Evolutionary conservation across 192 early-diverging fungal species (phyloP).

Genomic region (Coemansia asiatica): DNA sequence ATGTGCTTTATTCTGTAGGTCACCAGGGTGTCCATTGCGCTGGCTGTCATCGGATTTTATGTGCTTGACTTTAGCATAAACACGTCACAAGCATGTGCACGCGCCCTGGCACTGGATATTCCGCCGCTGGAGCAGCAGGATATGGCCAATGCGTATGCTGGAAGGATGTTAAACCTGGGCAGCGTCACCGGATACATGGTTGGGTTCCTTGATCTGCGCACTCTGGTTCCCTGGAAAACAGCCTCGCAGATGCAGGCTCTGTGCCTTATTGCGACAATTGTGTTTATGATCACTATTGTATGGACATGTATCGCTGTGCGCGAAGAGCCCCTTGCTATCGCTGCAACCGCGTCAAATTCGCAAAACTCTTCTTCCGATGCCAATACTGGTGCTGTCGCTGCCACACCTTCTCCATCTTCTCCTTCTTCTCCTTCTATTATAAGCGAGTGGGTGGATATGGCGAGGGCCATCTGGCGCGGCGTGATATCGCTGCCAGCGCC

Average conservation of each 20-base stretch:
- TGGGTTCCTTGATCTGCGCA: slow-evolving; percentile 76
- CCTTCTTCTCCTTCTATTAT: neutral
- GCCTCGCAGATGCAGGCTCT: slow-evolving; percentile 80
- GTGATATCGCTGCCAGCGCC: slow-evolving; percentile 62
- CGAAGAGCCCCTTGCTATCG: slow-evolving; percentile 48
- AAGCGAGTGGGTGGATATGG: slow-evolving; percentile 32
- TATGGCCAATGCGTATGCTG: slow-evolving; percentile 78
- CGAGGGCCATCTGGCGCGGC: slow-evolving; percentile 24
- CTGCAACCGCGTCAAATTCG: neutral
- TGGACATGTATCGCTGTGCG: slow-evolving; percentile 67
- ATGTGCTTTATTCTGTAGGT: slow-evolving; percentile 25
- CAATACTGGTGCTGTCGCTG: neutral
- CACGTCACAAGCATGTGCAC: slow-evolving; percentile 78
- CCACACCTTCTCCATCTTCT: too few species aligned
- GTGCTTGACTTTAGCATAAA: slow-evolving; percentile 93
- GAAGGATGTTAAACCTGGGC: slow-evolving; percentile 84
- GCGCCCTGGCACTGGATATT: slow-evolving; percentile 86
- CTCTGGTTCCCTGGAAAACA: slow-evolving; percentile 64
- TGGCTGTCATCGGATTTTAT: slow-evolving; percentile 88
- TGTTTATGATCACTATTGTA: slow-evolving; percentile 62
- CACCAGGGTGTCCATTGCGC: slow-evolving; percentile 57
- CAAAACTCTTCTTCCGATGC: neutral
- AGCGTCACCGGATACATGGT: slow-evolving; percentile 85
- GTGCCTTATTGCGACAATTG: slow-evolving; percentile 69
- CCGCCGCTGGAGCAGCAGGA: slow-evolving; percentile 80